phyloP scores from a whole-genome alignment of 805 yeast species.

The Monosporozyma siamensis region DNA sequence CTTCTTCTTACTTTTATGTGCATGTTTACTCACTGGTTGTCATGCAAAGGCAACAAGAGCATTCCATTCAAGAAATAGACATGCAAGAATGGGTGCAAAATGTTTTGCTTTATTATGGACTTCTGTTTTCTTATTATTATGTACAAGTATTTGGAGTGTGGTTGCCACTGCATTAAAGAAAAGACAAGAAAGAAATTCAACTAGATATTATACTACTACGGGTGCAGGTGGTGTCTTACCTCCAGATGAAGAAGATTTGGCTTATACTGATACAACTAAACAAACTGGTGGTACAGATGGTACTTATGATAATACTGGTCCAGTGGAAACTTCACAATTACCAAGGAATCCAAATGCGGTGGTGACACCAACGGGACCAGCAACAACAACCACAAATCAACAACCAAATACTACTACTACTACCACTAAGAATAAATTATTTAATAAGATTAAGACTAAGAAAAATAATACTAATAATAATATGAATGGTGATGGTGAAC shows the following conservation, averaged over 20 bases:
- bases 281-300: not conserved
- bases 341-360: not conserved
- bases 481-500: not conserved
- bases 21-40: constrained; percentile 45
- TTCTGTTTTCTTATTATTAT: constrained; percentile 15
- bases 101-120: constrained; percentile 58
- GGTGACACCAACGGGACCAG: not conserved
- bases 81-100: constrained; percentile 38
- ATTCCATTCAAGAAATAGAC: constrained; percentile 36
- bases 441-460: not conserved
- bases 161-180: constrained; percentile 7
- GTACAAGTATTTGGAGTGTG: constrained; percentile 18
- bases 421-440: not conserved
- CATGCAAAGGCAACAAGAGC: constrained; percentile 44
- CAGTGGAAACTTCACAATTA: not conserved
- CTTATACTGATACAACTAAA: not conserved
- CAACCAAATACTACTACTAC: not conserved
- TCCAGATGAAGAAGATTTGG: not conserved
- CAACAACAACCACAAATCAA: no score
- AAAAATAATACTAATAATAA: not conserved
- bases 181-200: constrained; percentile 2
- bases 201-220: constrained; percentile 1
- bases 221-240: no score
- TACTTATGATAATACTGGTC: constrained; percentile 3
- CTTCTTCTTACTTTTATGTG: constrained; percentile 38